These are phyloP conservation scores for Ogataea dorogensis DNA, from an alignment of 805 yeast genomes.

Conservation along the genomic window DNA sequence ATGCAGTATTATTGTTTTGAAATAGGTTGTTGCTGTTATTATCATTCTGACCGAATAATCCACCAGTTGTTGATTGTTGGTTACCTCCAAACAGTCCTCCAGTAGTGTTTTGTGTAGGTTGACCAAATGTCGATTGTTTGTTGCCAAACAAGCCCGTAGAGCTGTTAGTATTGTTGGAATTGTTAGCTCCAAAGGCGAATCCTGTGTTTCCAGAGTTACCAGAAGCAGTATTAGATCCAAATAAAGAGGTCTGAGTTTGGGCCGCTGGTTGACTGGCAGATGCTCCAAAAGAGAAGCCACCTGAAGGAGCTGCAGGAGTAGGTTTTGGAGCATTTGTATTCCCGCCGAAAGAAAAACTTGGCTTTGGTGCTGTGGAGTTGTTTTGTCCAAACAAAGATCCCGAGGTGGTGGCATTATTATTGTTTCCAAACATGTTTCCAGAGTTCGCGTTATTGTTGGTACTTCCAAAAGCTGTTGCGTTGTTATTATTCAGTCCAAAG, in stretches of 20 bases:
- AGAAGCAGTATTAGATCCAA: constrained; percentile 8
- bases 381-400: constrained; percentile 18
- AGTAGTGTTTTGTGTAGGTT: constrained; percentile 22
- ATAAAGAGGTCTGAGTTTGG: too few species aligned
- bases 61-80: constrained; percentile 3
- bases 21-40: too few species aligned
- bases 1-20: constrained; percentile 15
- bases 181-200: constrained; percentile 13
- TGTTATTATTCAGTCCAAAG: neutral
- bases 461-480: constrained; percentile 2
- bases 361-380: constrained; percentile 7
- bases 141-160: constrained; percentile 9
- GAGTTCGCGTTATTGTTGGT: constrained; percentile 18
- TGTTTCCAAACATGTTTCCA: constrained; percentile 11
- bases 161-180: constrained; percentile 7
- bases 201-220: constrained; percentile 4
- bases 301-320: constrained; percentile 6
- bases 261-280: too few species aligned
- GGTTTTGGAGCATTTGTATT: constrained; percentile 4
- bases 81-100: constrained; percentile 27
- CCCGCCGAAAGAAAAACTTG: constrained; percentile 11
- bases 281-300: constrained; percentile 17
- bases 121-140: neutral
- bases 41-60: constrained; percentile 9
- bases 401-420: constrained; percentile 1